Evolutionary conservation across 352 stramenopile genomes (phyloP).

Genomic region (Globisporangium yorkense): DNA sequence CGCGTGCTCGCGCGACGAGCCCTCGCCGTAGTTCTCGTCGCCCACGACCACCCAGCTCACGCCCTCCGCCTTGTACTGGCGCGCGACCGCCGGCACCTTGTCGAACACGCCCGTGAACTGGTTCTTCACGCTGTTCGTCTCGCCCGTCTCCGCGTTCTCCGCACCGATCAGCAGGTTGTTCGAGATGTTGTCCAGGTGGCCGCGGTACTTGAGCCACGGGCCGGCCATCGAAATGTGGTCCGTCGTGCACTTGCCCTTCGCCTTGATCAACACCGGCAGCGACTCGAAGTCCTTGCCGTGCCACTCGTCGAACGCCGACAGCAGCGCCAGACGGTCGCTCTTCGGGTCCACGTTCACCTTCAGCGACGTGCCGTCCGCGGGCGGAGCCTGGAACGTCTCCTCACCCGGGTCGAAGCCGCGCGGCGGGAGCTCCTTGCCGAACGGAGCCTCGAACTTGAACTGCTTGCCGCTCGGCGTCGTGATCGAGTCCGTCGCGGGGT

Average conservation of each 20-base stretch:
- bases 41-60: slow-evolving; percentile 90
- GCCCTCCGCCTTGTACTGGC: slow-evolving; percentile 89
- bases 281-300: slow-evolving; percentile 83
- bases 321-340: slow-evolving; percentile 85
- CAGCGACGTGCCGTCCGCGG: slow-evolving; percentile 52
- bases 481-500: slow-evolving; percentile 89
- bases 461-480: slow-evolving; percentile 74
- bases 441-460: slow-evolving; percentile 89
- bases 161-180: slow-evolving; percentile 94
- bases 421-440: slow-evolving; percentile 88
- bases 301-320: slow-evolving; percentile 87
- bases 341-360: slow-evolving; percentile 76
- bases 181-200: slow-evolving; percentile 93
- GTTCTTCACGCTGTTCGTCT: slow-evolving; percentile 92
- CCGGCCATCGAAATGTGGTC: slow-evolving; percentile 94
- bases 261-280: slow-evolving; percentile 92
- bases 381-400: slow-evolving; percentile 90
- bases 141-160: slow-evolving; percentile 89
- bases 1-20: slow-evolving; percentile 89
- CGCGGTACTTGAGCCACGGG: slow-evolving; percentile 93
- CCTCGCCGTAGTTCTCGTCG: slow-evolving; percentile 94
- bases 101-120: slow-evolving; percentile 82
- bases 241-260: slow-evolving; percentile 94
- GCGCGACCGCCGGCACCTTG: slow-evolving; percentile 87
- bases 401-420: slow-evolving; percentile 89